Conservation (phyloP, 2,329 filamentous ascomycete genomes). For the Beauveria varroae region DNA sequence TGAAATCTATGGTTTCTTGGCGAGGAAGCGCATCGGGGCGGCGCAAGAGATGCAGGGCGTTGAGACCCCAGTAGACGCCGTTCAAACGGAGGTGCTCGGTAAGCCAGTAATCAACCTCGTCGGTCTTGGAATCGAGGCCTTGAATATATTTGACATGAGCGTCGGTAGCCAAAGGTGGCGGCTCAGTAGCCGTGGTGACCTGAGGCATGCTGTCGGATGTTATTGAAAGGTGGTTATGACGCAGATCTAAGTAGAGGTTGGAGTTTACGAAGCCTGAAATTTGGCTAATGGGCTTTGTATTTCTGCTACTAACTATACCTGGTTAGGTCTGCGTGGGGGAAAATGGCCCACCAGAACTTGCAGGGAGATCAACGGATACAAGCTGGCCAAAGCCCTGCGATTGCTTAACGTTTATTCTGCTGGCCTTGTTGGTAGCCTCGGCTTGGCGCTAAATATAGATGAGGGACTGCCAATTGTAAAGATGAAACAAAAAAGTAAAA, state of each 20-base stretch:
- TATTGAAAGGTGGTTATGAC: background rate
- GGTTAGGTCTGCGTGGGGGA: too few relatives aligned
- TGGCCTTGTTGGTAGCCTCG: too few relatives aligned
- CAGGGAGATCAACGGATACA: too few relatives aligned
- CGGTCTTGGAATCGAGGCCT: slow-evolving; percentile 81
- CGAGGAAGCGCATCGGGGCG: slow-evolving; percentile 75
- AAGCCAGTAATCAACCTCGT: slow-evolving; percentile 96
- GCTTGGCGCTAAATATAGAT: too few relatives aligned
- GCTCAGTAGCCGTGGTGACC: slow-evolving; percentile 23
- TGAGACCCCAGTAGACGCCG: slow-evolving; percentile 94
- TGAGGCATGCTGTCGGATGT: slow-evolving; percentile 22
- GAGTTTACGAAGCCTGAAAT: too few relatives aligned
- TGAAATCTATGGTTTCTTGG: slow-evolving; percentile 77
- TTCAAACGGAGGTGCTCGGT: slow-evolving; percentile 95
- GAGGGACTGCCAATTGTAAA: too few relatives aligned
- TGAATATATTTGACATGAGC: slow-evolving; percentile 88
- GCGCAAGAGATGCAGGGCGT: slow-evolving; percentile 75
- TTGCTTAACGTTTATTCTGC: too few relatives aligned
- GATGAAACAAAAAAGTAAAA: too few relatives aligned
- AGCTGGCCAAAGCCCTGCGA: too few relatives aligned
- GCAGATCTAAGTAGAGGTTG: background rate
- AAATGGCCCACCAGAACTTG: too few relatives aligned
- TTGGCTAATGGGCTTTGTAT: too few relatives aligned
- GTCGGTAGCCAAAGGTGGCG: slow-evolving; percentile 40
- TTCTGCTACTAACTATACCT: too few relatives aligned